Conservation (phyloP, 2,329 filamentous ascomycete species). For the Penicillium frequentans region DNA sequence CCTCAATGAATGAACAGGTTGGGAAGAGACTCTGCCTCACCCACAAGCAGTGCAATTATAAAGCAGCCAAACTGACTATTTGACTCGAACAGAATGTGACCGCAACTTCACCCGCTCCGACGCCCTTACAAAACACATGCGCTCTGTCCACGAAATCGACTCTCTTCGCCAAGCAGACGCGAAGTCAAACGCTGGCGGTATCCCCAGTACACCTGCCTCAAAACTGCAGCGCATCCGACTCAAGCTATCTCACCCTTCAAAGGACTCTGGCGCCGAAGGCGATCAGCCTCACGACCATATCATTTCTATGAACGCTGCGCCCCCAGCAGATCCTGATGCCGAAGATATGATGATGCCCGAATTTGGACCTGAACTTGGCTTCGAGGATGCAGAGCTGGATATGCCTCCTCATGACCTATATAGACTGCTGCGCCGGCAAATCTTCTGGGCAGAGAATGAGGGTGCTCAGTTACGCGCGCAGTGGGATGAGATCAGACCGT, state of each 20-base stretch:
- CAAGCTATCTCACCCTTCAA: conserved; percentile 39
- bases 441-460: conserved; percentile 50
- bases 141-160: conserved; percentile 97
- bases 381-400: conserved; percentile 45
- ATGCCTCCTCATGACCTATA: conserved; percentile 46
- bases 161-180: conserved; percentile 69
- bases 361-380: conserved; percentile 41
- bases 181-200: conserved; percentile 38
- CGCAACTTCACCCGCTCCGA: conserved; percentile 95
- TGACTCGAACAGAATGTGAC: conserved; percentile 74
- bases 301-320: conserved; percentile 14
- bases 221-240: conserved; percentile 45
- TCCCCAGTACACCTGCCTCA: conserved; percentile 29
- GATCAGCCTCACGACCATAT: conserved; percentile 22
- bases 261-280: conserved; percentile 25
- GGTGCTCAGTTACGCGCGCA: conserved; percentile 38
- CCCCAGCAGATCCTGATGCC: conserved; percentile 29
- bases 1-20: not conserved
- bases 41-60: not conserved
- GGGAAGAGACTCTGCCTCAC: not conserved
- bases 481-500: conserved; percentile 38
- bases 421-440: conserved; percentile 47
- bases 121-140: conserved; percentile 96
- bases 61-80: not conserved
- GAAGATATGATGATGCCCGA: conserved; percentile 39